A percentile compares a stretch with the other conserved stretches of the same genome.
These are phyloP conservation scores for Pythium phragmitis DNA, from an alignment of 352 stramenopile species.

Conservation along the genomic window DNA sequence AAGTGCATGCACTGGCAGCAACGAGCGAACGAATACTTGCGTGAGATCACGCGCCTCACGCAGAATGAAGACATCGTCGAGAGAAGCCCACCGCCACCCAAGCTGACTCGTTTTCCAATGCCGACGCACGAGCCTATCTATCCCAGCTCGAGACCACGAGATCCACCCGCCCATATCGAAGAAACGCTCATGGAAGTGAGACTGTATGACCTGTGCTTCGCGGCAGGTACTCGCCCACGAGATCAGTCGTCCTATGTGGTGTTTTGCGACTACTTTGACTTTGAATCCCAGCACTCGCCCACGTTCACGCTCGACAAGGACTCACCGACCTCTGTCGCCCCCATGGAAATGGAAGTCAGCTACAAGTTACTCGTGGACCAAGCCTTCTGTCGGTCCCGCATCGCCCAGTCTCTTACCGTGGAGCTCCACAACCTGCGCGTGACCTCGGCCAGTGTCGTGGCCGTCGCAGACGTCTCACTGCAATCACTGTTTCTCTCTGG, in stretches of 20 bases:
- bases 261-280: conserved; percentile 47
- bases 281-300: conserved; percentile 39
- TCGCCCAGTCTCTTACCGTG: conserved; percentile 17
- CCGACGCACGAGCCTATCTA: not conserved
- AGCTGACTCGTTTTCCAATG: not conserved
- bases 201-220: conserved; percentile 5
- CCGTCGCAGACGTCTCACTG: conserved; percentile 1
- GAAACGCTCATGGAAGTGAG: conserved; percentile 18
- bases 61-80: not conserved
- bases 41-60: conserved; percentile 19
- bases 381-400: conserved; percentile 27
- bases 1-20: conserved; percentile 26
- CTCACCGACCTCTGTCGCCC: not conserved
- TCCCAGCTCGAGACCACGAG: not conserved
- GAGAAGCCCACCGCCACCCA: not conserved
- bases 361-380: conserved; percentile 32
- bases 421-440: conserved; percentile 30
- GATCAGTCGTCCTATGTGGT: conserved; percentile 18
- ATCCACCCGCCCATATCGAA: not conserved
- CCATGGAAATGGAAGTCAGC: conserved; percentile 34
- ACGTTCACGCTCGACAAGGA: conserved; percentile 14
- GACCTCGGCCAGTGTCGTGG: conserved; percentile 17
- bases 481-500: conserved; percentile 30
- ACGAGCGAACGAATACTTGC: conserved; percentile 26
- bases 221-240: not conserved